Conservation (phyloP, 352 stramenopile species). For the Phytophthora hibernalis region DNA sequence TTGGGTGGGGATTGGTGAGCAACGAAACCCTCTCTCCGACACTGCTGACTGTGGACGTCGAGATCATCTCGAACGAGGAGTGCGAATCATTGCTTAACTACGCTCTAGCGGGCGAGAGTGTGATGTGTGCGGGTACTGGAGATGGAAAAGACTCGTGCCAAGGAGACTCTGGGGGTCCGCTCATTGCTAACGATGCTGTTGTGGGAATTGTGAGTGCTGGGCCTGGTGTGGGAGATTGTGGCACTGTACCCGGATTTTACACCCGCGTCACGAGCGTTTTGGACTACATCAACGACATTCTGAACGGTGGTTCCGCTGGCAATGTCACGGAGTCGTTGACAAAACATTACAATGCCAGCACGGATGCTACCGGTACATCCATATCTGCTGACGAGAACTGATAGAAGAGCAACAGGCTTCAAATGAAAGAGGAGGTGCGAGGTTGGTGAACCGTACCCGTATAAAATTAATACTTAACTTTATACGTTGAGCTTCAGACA, state of each 20-base stretch:
- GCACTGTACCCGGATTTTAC: not conserved
- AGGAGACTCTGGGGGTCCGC: conserved; percentile 2
- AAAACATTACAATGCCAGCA: not conserved
- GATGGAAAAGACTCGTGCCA: not conserved
- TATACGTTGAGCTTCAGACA: too few species aligned
- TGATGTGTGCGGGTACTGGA: conserved; percentile 1
- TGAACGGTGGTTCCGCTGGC: not conserved
- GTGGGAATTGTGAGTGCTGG: conserved; percentile 1
- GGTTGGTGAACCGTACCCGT: too few species aligned
- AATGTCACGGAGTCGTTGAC: conserved; percentile 1
- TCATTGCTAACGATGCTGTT: not conserved
- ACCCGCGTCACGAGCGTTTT: not conserved
- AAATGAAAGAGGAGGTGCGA: too few species aligned
- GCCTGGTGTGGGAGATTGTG: not conserved
- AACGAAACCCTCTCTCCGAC: not conserved
- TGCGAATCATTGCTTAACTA: not conserved
- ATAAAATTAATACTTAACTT: too few species aligned
- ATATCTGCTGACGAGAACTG: not conserved
- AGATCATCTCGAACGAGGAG: not conserved
- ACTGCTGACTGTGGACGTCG: not conserved
- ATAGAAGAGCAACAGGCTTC: too few species aligned
- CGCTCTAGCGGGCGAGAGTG: not conserved
- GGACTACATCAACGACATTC: conserved; percentile 1
- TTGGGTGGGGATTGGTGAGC: not conserved
- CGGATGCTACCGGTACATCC: not conserved